phyloP scores from a whole-genome alignment of 2,329 filamentous ascomycete species.

The Penicillium sp. region DNA sequence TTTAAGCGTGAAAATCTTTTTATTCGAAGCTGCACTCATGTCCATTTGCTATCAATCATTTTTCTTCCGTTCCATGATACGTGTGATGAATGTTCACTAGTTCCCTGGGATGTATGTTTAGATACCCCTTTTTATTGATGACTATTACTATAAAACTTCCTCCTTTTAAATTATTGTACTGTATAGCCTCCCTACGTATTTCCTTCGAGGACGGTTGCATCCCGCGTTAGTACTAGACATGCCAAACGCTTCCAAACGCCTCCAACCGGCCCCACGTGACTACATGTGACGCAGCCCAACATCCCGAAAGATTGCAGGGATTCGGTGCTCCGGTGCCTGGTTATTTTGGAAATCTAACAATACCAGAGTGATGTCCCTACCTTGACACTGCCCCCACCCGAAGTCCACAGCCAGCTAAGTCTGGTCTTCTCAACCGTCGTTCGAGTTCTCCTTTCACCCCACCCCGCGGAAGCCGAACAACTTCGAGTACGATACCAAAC shows the following conservation, averaged over 20 bases:
- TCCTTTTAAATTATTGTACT: background rate
- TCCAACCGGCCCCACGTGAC: background rate
- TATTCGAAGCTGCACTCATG: background rate
- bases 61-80: slow-evolving; percentile 10
- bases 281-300: slow-evolving; percentile 18
- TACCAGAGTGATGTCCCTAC: background rate
- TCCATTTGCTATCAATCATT: slow-evolving; percentile 2
- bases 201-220: background rate
- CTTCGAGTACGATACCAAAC: background rate
- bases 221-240: background rate
- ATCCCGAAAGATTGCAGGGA: slow-evolving; percentile 5
- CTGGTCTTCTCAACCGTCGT: background rate
- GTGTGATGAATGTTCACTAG: slow-evolving; percentile 8
- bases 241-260: background rate
- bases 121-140: slow-evolving; percentile 31
- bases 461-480: background rate
- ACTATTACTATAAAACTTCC: background rate
- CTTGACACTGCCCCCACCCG: background rate
- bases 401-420: background rate
- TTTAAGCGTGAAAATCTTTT: background rate
- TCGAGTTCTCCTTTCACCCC: background rate
- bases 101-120: slow-evolving; percentile 31
- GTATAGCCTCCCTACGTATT: background rate
- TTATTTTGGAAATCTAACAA: slow-evolving; percentile 5
- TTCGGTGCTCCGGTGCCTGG: slow-evolving; percentile 7